A percentile compares a stretch with the other conserved stretches of the same genome.
These are phyloP conservation scores for Trichoderma gamsii DNA, from an alignment of 495 filamentous ascomycete species.

Conservation along the genomic window DNA sequence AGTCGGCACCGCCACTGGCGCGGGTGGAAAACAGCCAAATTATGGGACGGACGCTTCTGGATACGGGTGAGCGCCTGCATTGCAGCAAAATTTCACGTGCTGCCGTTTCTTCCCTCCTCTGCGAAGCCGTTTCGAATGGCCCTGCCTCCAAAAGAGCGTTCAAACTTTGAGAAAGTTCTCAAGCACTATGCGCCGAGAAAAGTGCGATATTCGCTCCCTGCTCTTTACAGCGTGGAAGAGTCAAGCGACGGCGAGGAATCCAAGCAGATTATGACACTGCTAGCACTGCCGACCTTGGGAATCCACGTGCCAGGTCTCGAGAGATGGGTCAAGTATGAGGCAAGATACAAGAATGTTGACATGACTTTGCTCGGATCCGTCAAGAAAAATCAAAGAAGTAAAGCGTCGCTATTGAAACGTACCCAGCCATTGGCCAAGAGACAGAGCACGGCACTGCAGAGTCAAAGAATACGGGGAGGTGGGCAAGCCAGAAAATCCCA, in stretches of 20 bases:
- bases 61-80: slow-evolving; percentile 49
- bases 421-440: background rate
- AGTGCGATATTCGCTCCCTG: slow-evolving; percentile 49
- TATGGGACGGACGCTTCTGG: slow-evolving; percentile 88
- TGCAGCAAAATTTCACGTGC: slow-evolving; percentile 35
- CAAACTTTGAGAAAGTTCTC: slow-evolving; percentile 31
- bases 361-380: slow-evolving; percentile 20
- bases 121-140: slow-evolving; percentile 38
- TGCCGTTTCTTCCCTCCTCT: slow-evolving; percentile 46
- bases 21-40: slow-evolving; percentile 38
- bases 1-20: slow-evolving; percentile 8
- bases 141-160: slow-evolving; percentile 21
- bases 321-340: slow-evolving; percentile 38
- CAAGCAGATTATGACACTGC: slow-evolving; percentile 23
- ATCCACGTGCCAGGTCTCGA: slow-evolving; percentile 29
- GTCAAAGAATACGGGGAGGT: background rate
- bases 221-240: slow-evolving; percentile 27
- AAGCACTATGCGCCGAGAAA: slow-evolving; percentile 43
- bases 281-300: slow-evolving; percentile 48
- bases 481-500: background rate
- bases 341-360: slow-evolving; percentile 44
- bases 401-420: background rate
- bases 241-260: slow-evolving; percentile 11
- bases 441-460: background rate
- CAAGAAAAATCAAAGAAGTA: background rate